A percentile compares a stretch with the other conserved stretches of the same genome.
Conservation (phyloP, 768 basidiomycete species). For the Serendipita indica region DNA sequence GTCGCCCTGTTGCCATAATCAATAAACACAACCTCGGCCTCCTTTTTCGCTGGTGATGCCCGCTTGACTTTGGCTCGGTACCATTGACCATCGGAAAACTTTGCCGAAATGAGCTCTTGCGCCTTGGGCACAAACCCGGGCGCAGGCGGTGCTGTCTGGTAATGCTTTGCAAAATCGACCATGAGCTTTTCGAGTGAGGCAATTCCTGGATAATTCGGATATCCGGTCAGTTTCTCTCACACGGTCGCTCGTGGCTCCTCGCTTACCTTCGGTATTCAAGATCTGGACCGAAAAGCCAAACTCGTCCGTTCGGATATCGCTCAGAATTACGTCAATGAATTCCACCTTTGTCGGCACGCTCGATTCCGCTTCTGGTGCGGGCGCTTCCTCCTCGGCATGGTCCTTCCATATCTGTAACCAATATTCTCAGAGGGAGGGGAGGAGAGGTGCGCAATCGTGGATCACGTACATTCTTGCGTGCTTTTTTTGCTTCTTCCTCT, state of each 20-base stretch:
- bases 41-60: slow-evolving; percentile 75
- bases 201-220: slow-evolving; percentile 43
- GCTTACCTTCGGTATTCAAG: slow-evolving; percentile 72
- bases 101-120: slow-evolving; percentile 86
- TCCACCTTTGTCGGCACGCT: slow-evolving; percentile 48
- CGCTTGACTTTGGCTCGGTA: slow-evolving; percentile 88
- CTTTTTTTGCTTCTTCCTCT: slow-evolving; percentile 75
- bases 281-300: slow-evolving; percentile 89
- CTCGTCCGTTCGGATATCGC: slow-evolving; percentile 60
- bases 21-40: slow-evolving; percentile 90
- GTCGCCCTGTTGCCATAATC: slow-evolving; percentile 92
- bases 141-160: slow-evolving; percentile 47
- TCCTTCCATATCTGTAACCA: slow-evolving; percentile 64
- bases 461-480: slow-evolving; percentile 53
- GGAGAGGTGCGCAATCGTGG: not conserved
- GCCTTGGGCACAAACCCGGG: slow-evolving; percentile 64
- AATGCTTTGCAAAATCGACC: slow-evolving; percentile 81
- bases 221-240: not conserved
- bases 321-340: slow-evolving; percentile 86
- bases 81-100: slow-evolving; percentile 90
- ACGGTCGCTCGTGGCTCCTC: not conserved
- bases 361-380: slow-evolving; percentile 21
- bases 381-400: slow-evolving; percentile 38
- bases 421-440: not conserved
- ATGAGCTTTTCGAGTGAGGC: slow-evolving; percentile 86